A percentile compares a stretch with the other conserved stretches of the same genome.
Evolutionary conservation across 176 grass and related monocot species (phyloP).

Genomic region (Oryza glumipatula): DNA sequence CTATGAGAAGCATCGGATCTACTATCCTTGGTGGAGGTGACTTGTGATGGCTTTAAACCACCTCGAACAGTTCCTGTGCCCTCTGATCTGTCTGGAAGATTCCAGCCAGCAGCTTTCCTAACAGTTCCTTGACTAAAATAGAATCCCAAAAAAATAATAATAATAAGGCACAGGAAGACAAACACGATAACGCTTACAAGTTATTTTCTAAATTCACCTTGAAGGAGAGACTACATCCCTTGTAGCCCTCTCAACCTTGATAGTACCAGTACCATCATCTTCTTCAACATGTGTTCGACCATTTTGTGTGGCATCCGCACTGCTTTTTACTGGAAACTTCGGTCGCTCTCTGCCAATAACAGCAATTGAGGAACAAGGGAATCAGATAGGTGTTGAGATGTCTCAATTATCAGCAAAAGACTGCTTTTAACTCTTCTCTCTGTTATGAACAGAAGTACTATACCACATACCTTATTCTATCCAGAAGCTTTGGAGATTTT

Average conservation of each 20-base stretch:
- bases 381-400: constrained; percentile 30
- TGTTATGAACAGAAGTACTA: constrained; percentile 5
- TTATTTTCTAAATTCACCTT: constrained; percentile 51
- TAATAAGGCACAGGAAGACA: constrained; percentile 34
- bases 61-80: constrained; percentile 79
- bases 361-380: constrained; percentile 35
- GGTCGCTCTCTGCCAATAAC: constrained; percentile 74
- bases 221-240: constrained; percentile 49
- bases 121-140: constrained; percentile 61
- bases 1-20: constrained; percentile 59
- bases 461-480: constrained; percentile 87
- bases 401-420: constrained; percentile 26
- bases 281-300: constrained; percentile 50
- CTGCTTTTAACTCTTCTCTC: constrained; percentile 12
- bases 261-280: constrained; percentile 68
- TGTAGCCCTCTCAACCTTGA: constrained; percentile 65
- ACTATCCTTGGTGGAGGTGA: constrained; percentile 51
- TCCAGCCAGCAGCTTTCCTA: constrained; percentile 54
- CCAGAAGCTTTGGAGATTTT: constrained; percentile 86
- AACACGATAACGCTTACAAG: constrained; percentile 20
- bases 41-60: constrained; percentile 55
- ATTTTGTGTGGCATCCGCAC: constrained; percentile 54
- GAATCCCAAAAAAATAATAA: neutral
- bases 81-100: constrained; percentile 58
- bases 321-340: constrained; percentile 67